Percentiles rank a stretch among this genome's conserved stretches.
These are phyloP conservation scores for Theileria orientalis DNA, from an alignment of 169 alveolate genomes.

Conservation along the genomic window DNA sequence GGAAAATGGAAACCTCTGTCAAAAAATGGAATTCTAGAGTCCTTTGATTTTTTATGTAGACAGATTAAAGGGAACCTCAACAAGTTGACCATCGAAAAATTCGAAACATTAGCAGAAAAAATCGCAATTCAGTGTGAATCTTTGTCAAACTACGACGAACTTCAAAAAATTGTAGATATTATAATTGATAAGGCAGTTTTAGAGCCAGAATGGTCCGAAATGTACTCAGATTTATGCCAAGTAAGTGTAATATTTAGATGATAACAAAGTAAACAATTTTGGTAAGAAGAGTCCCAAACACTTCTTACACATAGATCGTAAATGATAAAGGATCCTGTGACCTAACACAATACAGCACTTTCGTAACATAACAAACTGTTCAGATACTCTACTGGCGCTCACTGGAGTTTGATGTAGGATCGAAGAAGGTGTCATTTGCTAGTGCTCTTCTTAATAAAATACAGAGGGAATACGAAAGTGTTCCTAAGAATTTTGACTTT, in stretches of 20 bases:
- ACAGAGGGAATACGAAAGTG: constrained; percentile 73
- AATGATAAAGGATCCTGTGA: no score
- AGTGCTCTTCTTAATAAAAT: constrained; percentile 72
- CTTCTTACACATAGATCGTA: constrained; percentile 14
- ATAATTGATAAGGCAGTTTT: constrained; percentile 84
- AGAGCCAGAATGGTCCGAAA: constrained; percentile 90
- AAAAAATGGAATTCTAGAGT: constrained; percentile 10
- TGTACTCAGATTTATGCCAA: constrained; percentile 90
- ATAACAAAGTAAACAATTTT: background rate
- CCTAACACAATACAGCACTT: no score
- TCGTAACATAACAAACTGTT: background rate
- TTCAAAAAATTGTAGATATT: constrained; percentile 76
- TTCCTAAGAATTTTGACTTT: constrained; percentile 72
- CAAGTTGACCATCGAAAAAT: constrained; percentile 87
- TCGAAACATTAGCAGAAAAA: constrained; percentile 85
- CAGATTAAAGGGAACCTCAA: constrained; percentile 81
- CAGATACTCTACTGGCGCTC: constrained; percentile 78
- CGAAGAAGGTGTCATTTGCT: constrained; percentile 72
- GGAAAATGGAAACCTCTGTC: constrained; percentile 48
- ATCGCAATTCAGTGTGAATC: constrained; percentile 81
- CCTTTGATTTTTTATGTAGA: constrained; percentile 59
- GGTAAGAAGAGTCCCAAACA: constrained; percentile 25
- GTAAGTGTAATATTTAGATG: constrained; percentile 21
- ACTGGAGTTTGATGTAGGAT: constrained; percentile 70
- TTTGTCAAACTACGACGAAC: constrained; percentile 69